Evolutionary conservation across 2,329 filamentous ascomycete species (phyloP).

Genomic region (Diplodia mutila): DNA sequence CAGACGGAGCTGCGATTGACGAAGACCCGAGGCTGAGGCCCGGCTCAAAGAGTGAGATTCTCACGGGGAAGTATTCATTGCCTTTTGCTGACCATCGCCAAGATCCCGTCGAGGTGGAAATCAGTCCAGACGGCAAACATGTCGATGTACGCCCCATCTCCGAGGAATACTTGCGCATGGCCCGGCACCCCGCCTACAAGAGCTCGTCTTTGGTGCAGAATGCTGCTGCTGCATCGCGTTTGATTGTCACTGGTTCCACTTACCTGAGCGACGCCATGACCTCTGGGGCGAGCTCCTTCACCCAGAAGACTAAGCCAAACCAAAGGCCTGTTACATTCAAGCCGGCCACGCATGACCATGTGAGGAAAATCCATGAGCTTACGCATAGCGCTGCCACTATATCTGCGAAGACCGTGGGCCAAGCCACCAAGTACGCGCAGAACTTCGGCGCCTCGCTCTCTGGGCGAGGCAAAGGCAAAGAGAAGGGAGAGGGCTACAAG

Average conservation of each 20-base stretch:
- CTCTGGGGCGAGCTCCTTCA: conserved; percentile 77
- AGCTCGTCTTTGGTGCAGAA: conserved; percentile 84
- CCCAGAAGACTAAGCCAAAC: conserved; percentile 75
- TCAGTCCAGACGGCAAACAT: conserved; percentile 70
- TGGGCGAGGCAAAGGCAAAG: conserved; percentile 61
- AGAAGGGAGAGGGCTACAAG: conserved; percentile 72
- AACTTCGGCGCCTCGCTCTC: conserved; percentile 80
- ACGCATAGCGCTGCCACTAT: conserved; percentile 78
- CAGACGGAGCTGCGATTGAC: conserved; percentile 77
- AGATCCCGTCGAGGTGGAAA: conserved; percentile 80
- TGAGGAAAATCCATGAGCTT: conserved; percentile 87
- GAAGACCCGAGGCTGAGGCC: conserved; percentile 76
- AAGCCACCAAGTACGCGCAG: conserved; percentile 82
- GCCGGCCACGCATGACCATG: conserved; percentile 79
- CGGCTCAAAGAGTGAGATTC: conserved; percentile 81
- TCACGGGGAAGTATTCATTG: conserved; percentile 4
- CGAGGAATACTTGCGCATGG: conserved; percentile 73
- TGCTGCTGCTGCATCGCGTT: conserved; percentile 82
- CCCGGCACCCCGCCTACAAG: conserved; percentile 88
- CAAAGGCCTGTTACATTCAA: conserved; percentile 85
- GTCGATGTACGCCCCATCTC: conserved; percentile 70
- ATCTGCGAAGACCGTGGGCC: conserved; percentile 83
- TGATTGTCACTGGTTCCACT: conserved; percentile 86
- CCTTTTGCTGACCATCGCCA: conserved; percentile 32
- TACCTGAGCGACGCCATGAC: conserved; percentile 78